Conservation (phyloP, 2,329 filamentous ascomycete species). For the Rugonectria rugulosa region DNA sequence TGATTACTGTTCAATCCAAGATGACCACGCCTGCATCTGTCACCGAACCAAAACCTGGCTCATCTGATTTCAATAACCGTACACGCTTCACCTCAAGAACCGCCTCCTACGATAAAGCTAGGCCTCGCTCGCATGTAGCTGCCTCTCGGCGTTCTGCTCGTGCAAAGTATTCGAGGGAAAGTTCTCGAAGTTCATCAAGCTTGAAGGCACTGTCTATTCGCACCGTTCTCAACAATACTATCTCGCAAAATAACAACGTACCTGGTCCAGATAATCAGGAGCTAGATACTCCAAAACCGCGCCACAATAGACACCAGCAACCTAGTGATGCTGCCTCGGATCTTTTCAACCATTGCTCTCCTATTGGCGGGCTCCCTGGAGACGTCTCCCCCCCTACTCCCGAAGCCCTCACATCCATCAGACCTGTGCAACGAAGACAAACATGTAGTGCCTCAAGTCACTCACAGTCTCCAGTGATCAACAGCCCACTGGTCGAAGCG, state of each 20-base stretch:
- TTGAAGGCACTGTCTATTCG: neutral
- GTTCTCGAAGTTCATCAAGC: neutral
- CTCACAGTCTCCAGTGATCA: constrained; percentile 43
- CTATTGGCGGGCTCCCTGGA: neutral
- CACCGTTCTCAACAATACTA: neutral
- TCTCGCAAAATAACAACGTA: neutral
- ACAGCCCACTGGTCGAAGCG: constrained; percentile 52
- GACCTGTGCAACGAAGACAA: neutral
- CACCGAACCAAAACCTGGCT: constrained; percentile 30
- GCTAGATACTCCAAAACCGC: neutral
- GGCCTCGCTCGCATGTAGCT: constrained; percentile 38
- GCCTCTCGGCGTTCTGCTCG: constrained; percentile 37
- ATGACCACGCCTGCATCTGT: constrained; percentile 44
- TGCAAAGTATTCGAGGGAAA: constrained; percentile 26
- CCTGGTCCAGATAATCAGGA: neutral
- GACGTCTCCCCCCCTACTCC: neutral
- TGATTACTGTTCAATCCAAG: constrained; percentile 15
- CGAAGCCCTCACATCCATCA: neutral
- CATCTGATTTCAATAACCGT: constrained; percentile 26
- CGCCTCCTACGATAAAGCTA: constrained; percentile 29
- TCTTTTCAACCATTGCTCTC: neutral
- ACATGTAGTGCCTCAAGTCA: constrained; percentile 15
- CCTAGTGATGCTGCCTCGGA: neutral
- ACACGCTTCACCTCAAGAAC: constrained; percentile 16
- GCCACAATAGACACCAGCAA: neutral